Evolutionary conservation across 768 basidiomycete genomes (phyloP).

Genomic region (Phylloporus sp.): DNA sequence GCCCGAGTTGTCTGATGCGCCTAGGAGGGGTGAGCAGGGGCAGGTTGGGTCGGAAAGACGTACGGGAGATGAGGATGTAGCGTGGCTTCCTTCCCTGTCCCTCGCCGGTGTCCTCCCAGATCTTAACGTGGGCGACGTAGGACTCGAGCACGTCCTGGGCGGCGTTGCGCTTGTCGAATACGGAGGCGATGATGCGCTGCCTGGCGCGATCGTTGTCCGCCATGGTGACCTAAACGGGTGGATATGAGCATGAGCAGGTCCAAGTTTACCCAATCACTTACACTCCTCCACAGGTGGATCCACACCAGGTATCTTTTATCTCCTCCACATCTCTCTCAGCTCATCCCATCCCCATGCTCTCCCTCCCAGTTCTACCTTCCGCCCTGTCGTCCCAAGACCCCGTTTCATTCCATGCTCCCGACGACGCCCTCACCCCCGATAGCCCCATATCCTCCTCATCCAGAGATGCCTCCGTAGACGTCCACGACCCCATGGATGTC

Average conservation of each 20-base stretch:
- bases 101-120: constrained; percentile 85
- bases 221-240: constrained; percentile 27
- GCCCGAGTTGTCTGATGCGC: constrained; percentile 56
- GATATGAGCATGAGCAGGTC: neutral
- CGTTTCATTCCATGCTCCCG: constrained; percentile 30
- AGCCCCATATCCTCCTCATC: constrained; percentile 32
- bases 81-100: constrained; percentile 77
- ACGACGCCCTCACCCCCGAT: constrained; percentile 26
- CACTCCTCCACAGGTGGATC: constrained; percentile 8
- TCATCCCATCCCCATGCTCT: constrained; percentile 3
- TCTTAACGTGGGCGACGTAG: constrained; percentile 87
- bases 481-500: constrained; percentile 24
- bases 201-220: constrained; percentile 48
- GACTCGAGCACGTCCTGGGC: constrained; percentile 65
- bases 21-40: constrained; percentile 32
- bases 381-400: constrained; percentile 30
- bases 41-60: constrained; percentile 33
- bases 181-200: constrained; percentile 75
- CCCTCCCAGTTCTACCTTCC: constrained; percentile 15
- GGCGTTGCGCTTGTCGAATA: constrained; percentile 72
- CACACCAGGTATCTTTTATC: constrained; percentile 14
- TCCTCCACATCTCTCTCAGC: neutral
- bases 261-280: neutral
- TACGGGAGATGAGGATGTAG: constrained; percentile 88
- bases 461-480: constrained; percentile 31